phyloP scores from a whole-genome alignment of 345 rosid genomes.

The Balakata baccata region DNA sequence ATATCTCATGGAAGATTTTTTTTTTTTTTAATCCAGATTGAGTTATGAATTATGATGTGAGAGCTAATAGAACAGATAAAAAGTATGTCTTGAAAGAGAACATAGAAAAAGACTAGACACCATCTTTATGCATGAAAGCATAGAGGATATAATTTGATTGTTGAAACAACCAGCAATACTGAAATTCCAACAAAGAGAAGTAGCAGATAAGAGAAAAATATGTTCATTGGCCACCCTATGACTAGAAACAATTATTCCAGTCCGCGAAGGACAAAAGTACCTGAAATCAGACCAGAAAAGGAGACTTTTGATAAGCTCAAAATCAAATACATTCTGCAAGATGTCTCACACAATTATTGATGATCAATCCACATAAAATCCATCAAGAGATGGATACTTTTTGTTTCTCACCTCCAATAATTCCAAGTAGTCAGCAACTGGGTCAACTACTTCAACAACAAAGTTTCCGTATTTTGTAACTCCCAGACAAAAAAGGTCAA shows the following conservation, averaged over 20 bases:
- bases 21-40: no score
- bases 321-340: slow-evolving; percentile 86
- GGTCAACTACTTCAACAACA: slow-evolving; percentile 78
- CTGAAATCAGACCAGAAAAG: slow-evolving; percentile 70
- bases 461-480: slow-evolving; percentile 63
- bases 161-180: background rate
- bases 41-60: background rate
- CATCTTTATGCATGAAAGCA: background rate
- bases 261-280: slow-evolving; percentile 33
- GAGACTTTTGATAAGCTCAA: slow-evolving; percentile 71
- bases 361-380: slow-evolving; percentile 12
- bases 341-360: slow-evolving; percentile 25
- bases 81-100: background rate
- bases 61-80: background rate
- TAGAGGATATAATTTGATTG: background rate
- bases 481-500: slow-evolving; percentile 69
- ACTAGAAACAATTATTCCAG: background rate
- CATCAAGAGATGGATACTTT: slow-evolving; percentile 10
- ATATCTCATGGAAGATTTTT: background rate
- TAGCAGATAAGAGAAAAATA: no score
- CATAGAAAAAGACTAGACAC: background rate
- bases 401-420: slow-evolving; percentile 72
- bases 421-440: slow-evolving; percentile 87
- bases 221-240: background rate
- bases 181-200: no score